These are phyloP conservation scores for Ascocoryne sarcoides DNA, from an alignment of 2,329 filamentous ascomycete genomes.

Conservation along the genomic window DNA sequence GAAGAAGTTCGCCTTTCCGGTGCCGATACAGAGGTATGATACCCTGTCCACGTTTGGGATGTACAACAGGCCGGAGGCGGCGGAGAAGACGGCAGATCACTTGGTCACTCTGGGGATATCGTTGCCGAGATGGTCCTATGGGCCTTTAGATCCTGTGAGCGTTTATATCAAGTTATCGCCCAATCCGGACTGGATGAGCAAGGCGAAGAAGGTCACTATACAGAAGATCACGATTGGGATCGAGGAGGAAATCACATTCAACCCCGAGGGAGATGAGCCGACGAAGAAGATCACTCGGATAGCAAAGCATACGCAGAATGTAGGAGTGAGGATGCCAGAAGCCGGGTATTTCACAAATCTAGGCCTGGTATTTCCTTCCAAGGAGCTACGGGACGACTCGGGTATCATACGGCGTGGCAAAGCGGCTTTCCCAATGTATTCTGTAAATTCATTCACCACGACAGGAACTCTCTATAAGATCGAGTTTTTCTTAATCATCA, in stretches of 20 bases:
- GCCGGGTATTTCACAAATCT: constrained; percentile 89
- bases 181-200: constrained; percentile 83
- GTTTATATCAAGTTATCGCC: constrained; percentile 93
- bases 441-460: constrained; percentile 85
- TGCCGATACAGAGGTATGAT: constrained; percentile 88
- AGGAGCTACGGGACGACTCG: constrained; percentile 78
- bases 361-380: constrained; percentile 81
- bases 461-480: constrained; percentile 94
- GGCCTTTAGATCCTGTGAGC: constrained; percentile 86
- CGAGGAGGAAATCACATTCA: constrained; percentile 98
- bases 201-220: constrained; percentile 86
- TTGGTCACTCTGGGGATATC: constrained; percentile 87
- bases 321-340: constrained; percentile 81
- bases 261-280: constrained; percentile 93
- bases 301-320: constrained; percentile 70
- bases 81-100: constrained; percentile 79
- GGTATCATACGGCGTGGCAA: constrained; percentile 81
- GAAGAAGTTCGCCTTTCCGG: constrained; percentile 83
- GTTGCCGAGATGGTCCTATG: constrained; percentile 91
- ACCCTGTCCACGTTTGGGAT: constrained; percentile 97
- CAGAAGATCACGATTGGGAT: constrained; percentile 89
- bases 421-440: constrained; percentile 80
- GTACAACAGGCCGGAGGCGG: constrained; percentile 94
- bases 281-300: constrained; percentile 82
- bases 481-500: constrained; percentile 91